phyloP scores from a whole-genome alignment of 2,329 filamentous ascomycete genomes.

The Alternaria novae-zelandiae region DNA sequence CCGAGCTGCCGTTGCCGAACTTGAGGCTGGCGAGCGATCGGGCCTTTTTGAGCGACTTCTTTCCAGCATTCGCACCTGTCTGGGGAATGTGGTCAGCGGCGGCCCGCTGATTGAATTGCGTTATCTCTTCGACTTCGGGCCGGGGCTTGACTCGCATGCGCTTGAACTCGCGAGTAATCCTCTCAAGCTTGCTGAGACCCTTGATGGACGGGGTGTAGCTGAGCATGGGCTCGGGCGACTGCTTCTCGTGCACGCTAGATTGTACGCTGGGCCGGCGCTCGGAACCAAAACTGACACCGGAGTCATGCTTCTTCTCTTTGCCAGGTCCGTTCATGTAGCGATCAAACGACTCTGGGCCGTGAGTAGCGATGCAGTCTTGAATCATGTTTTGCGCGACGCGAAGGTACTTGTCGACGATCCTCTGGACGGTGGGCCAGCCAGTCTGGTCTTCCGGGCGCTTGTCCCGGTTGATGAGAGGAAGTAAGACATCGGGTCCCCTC shows the following conservation, averaged over 20 bases:
- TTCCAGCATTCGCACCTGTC: conserved; percentile 32
- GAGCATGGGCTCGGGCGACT: conserved; percentile 25
- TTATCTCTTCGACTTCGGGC: conserved; percentile 58
- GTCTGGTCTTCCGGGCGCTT: conserved; percentile 59
- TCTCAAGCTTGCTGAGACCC: conserved; percentile 61
- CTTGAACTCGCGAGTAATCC: conserved; percentile 64
- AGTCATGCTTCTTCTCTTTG: conserved; percentile 66
- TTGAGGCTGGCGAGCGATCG: conserved; percentile 43
- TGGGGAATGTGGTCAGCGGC: conserved; percentile 24
- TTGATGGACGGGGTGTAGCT: conserved; percentile 32
- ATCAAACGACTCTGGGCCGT: conserved; percentile 44
- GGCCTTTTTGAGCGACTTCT: conserved; percentile 46
- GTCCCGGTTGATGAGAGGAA: conserved; percentile 61
- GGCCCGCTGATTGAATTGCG: conserved; percentile 36
- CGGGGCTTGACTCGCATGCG: conserved; percentile 62
- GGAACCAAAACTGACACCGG: conserved; percentile 65
- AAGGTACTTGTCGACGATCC: conserved; percentile 64
- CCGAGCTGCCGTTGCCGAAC: conserved; percentile 38
- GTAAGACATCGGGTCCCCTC: conserved; percentile 60
- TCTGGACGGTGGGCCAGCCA: conserved; percentile 60
- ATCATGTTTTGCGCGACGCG: conserved; percentile 66
- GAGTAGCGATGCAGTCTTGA: conserved; percentile 62
- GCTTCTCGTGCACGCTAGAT: conserved; percentile 32
- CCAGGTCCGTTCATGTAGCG: conserved; percentile 38
- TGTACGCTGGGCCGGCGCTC: conserved; percentile 41